Conservation (phyloP, 805 yeast genomes). For the Ascoidea rubescens region DNA sequence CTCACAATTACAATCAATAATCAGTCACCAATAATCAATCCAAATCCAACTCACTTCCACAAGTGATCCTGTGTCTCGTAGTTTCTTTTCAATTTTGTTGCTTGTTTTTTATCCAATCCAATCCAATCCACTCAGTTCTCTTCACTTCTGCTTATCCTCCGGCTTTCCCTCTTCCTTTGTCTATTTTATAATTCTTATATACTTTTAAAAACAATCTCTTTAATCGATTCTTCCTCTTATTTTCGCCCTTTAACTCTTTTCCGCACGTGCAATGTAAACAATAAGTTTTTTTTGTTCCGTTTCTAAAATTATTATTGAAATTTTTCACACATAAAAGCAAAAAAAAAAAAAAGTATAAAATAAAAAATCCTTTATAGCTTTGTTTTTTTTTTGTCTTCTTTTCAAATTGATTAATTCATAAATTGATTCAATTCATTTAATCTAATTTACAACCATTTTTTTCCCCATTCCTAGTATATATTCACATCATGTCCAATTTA, state of each 20-base stretch:
- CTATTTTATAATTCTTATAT: neutral
- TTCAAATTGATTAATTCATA: neutral
- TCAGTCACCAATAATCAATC: neutral
- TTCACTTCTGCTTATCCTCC: too few relatives aligned
- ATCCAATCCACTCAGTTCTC: too few relatives aligned
- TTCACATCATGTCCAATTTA: constrained; percentile 43
- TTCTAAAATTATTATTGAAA: neutral
- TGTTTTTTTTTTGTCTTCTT: constrained; percentile 1
- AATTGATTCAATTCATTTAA: neutral
- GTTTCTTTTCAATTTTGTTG: too few relatives aligned
- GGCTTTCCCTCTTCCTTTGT: too few relatives aligned
- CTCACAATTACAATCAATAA: neutral
- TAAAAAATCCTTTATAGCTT: neutral
- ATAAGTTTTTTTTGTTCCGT: neutral
- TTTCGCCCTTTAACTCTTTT: neutral
- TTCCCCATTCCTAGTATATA: neutral
- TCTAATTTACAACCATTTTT: neutral
- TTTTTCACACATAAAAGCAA: neutral
- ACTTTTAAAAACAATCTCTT: neutral
- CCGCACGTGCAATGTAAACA: neutral
- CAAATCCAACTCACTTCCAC: too few relatives aligned
- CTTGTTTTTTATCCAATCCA: too few relatives aligned
- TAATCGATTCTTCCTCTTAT: neutral
- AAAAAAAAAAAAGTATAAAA: neutral
- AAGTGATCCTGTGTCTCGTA: too few relatives aligned